These are phyloP conservation scores for Solanum commersonii DNA, from an alignment of 257 asterid species.

Conservation along the genomic window DNA sequence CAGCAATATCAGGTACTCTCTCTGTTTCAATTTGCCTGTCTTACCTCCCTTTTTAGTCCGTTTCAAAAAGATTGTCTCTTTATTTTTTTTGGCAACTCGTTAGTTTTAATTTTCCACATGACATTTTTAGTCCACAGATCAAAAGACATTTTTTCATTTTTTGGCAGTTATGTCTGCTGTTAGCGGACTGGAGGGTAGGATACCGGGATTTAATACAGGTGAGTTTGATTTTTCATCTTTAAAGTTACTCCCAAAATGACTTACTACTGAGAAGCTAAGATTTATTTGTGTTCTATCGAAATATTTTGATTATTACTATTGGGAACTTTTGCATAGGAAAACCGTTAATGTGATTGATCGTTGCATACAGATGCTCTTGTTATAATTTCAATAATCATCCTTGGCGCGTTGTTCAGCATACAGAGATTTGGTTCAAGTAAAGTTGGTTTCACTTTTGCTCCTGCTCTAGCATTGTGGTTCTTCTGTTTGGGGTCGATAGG, in stretches of 20 bases:
- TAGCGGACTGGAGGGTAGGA: conserved; percentile 78
- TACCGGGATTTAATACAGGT: conserved; percentile 86
- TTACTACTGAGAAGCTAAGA: neutral
- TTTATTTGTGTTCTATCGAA: neutral
- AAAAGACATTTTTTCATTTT: neutral
- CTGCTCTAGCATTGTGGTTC: conserved; percentile 93
- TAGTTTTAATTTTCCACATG: neutral
- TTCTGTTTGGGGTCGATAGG: conserved; percentile 78
- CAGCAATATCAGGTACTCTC: conserved; percentile 73
- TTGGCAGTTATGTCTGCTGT: conserved; percentile 92
- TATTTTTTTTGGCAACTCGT: neutral
- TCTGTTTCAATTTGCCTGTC: neutral
- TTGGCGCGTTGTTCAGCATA: conserved; percentile 72
- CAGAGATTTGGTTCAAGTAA: conserved; percentile 81
- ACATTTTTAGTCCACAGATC: too few species aligned
- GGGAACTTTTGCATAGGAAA: neutral
- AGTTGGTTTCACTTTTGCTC: conserved; percentile 88
- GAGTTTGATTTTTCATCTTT: neutral
- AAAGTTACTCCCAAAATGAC: neutral
- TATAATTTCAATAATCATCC: conserved; percentile 69
- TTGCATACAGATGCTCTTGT: conserved; percentile 77
- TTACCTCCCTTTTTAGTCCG: neutral
- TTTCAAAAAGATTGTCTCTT: too few species aligned
- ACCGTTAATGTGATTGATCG: neutral
- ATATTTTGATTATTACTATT: neutral